phyloP scores from a whole-genome alignment of 2,329 filamentous ascomycete genomes.

The Cladorrhinum sp. region DNA sequence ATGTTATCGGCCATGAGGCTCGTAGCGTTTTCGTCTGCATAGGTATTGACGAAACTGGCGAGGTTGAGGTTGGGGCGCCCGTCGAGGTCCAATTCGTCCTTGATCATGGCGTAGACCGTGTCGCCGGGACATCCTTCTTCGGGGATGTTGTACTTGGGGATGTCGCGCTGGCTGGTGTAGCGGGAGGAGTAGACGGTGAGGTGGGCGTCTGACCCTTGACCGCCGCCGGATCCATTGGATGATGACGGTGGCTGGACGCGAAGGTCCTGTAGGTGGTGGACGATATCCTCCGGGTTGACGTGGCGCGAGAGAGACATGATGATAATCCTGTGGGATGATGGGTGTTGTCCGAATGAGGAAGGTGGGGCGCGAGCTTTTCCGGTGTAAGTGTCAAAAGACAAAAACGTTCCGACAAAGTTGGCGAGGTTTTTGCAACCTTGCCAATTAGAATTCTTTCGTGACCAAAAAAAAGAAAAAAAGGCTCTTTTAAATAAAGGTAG shows the following conservation, averaged over 20 bases:
- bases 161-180: slow-evolving; percentile 52
- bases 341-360: slow-evolving; percentile 2
- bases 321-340: not conserved
- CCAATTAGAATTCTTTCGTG: too few species aligned
- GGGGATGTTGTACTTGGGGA: slow-evolving; percentile 60
- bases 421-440: too few species aligned
- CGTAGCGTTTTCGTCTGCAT: slow-evolving; percentile 65
- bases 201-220: slow-evolving; percentile 44
- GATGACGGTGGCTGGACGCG: slow-evolving; percentile 35
- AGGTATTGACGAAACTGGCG: slow-evolving; percentile 68
- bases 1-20: slow-evolving; percentile 66
- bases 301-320: slow-evolving; percentile 29
- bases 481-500: too few species aligned
- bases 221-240: slow-evolving; percentile 18
- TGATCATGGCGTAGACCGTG: slow-evolving; percentile 62
- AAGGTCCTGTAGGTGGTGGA: slow-evolving; percentile 48
- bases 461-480: too few species aligned
- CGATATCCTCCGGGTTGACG: slow-evolving; percentile 54
- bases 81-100: slow-evolving; percentile 62
- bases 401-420: too few species aligned
- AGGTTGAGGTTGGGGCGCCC: slow-evolving; percentile 66
- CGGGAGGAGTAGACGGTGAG: slow-evolving; percentile 56
- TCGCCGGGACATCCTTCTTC: slow-evolving; percentile 57
- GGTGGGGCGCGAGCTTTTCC: not conserved
- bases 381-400: slow-evolving; percentile 9